These are phyloP conservation scores for Sporisorium scitamineum DNA, from an alignment of 1,284 basidiomycete species.

Conservation along the genomic window DNA sequence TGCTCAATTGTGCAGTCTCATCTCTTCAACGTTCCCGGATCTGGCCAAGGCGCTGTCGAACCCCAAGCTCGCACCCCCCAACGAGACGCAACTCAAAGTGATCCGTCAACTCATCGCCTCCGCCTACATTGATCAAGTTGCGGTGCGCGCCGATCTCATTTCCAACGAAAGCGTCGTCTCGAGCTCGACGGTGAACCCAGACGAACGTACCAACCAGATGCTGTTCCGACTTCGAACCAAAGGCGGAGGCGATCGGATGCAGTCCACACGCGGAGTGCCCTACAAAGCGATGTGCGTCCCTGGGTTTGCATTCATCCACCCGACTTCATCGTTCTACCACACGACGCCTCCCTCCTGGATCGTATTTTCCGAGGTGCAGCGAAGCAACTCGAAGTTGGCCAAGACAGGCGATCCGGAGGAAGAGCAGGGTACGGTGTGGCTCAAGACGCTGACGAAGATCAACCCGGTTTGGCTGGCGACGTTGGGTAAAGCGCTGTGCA, in stretches of 20 bases:
- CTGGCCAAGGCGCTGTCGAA: slow-evolving; percentile 30
- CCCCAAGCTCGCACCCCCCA: slow-evolving; percentile 57
- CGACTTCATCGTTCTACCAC: slow-evolving; percentile 82
- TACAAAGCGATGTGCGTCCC: slow-evolving; percentile 85
- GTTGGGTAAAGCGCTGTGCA: slow-evolving; percentile 84
- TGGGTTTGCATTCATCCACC: slow-evolving; percentile 89
- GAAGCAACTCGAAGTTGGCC: slow-evolving; percentile 67
- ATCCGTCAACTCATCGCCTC: slow-evolving; percentile 88
- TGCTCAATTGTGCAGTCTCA: slow-evolving; percentile 74
- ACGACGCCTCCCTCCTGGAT: slow-evolving; percentile 85
- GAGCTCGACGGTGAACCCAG: slow-evolving; percentile 19
- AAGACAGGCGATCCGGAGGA: slow-evolving; percentile 6
- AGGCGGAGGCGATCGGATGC: slow-evolving; percentile 75
- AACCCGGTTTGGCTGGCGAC: slow-evolving; percentile 89
- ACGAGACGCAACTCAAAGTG: slow-evolving; percentile 79
- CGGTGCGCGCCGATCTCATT: slow-evolving; percentile 87
- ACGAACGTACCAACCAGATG: slow-evolving; percentile 38
- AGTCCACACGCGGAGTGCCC: slow-evolving; percentile 82
- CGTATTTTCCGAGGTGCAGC: slow-evolving; percentile 78
- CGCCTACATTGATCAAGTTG: slow-evolving; percentile 95
- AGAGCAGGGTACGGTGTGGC: slow-evolving; percentile 47
- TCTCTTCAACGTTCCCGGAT: slow-evolving; percentile 41
- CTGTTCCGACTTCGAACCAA: slow-evolving; percentile 60
- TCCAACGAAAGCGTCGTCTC: slow-evolving; percentile 56
- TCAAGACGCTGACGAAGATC: slow-evolving; percentile 71